Conservation (phyloP, 2,329 filamentous ascomycete genomes). For the Madurella mycetomatis region DNA sequence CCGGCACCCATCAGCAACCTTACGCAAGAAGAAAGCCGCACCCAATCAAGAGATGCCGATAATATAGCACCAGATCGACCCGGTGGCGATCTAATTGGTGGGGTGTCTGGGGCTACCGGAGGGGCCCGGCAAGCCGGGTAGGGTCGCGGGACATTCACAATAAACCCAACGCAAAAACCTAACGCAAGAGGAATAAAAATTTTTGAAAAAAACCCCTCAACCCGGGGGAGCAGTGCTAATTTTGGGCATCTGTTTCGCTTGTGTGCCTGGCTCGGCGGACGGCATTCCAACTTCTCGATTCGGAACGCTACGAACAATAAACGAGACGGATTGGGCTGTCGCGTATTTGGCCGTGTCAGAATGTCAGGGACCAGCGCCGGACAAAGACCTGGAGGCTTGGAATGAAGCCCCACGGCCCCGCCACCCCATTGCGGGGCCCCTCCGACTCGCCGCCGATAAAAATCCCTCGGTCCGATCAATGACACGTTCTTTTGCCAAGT, state of each 20-base stretch:
- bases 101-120: constrained; percentile 9
- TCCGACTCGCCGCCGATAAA: constrained; percentile 14
- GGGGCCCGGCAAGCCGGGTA: constrained; percentile 11
- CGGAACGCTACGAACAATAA: background rate
- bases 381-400: background rate
- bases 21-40: background rate
- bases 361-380: background rate
- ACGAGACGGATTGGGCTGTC: background rate
- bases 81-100: constrained; percentile 10
- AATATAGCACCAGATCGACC: background rate
- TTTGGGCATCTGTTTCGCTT: background rate
- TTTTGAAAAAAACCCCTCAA: background rate
- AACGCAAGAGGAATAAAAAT: background rate
- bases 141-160: background rate
- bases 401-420: constrained; percentile 9
- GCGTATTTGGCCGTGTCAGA: background rate
- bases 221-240: background rate
- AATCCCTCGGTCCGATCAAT: constrained; percentile 9
- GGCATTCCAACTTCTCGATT: background rate
- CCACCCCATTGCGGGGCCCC: constrained; percentile 11
- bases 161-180: background rate
- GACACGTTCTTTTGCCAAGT: background rate
- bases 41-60: constrained; percentile 9
- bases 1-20: constrained; percentile 4
- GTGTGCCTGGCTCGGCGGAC: background rate